Evolutionary conservation across 495 filamentous ascomycete species (phyloP).

Genomic region (Umbilicaria muhlenbergii): DNA sequence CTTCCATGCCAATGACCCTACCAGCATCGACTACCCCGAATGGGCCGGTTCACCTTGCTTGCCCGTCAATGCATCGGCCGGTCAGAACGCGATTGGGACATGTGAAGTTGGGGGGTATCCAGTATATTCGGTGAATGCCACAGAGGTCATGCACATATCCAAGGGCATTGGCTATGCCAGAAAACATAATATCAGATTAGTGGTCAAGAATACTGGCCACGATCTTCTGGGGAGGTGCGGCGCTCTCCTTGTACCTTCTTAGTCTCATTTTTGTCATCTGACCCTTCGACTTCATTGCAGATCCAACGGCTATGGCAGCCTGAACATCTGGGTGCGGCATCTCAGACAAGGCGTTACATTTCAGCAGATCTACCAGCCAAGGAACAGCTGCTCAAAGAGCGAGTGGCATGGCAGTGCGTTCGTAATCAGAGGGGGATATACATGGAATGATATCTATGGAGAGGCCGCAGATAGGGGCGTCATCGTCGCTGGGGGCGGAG

Average conservation of each 20-base stretch:
- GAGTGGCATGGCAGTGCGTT: conserved; percentile 21
- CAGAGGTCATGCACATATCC: conserved; percentile 15
- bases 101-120: conserved; percentile 11
- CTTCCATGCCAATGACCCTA: conserved; percentile 16
- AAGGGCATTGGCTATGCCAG: conserved; percentile 30
- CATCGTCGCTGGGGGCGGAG: conserved; percentile 23
- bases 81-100: not conserved
- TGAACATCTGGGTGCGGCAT: conserved; percentile 25
- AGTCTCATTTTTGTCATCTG: not conserved
- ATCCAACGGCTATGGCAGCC: conserved; percentile 20
- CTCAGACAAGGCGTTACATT: conserved; percentile 16
- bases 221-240: conserved; percentile 20
- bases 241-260: not conserved
- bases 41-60: conserved; percentile 12
- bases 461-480: conserved; percentile 14
- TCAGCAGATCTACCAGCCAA: conserved; percentile 13
- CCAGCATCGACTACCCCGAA: conserved; percentile 20
- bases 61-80: conserved; percentile 12
- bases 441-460: conserved; percentile 21
- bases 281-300: conserved; percentile 4
- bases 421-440: conserved; percentile 22
- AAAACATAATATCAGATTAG: conserved; percentile 39
- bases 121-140: conserved; percentile 16
- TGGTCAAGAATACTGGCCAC: conserved; percentile 53
- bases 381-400: conserved; percentile 5